Percentiles rank a stretch among this genome's conserved stretches.
These are phyloP conservation scores for Mycena vitilis DNA, from an alignment of 768 basidiomycete species.

Conservation along the genomic window DNA sequence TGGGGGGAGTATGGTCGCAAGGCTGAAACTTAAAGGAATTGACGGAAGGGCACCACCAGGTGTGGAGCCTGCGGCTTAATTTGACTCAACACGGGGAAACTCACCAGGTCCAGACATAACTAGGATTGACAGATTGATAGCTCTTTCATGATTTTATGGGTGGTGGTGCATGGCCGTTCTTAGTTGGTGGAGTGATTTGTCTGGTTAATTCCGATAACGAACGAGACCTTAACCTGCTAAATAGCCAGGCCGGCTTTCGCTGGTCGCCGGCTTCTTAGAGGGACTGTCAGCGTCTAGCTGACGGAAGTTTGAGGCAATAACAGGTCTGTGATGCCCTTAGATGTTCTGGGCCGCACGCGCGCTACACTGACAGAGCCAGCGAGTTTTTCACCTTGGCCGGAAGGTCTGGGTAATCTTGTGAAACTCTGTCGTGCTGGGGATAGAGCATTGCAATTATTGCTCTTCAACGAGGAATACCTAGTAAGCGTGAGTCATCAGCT, in stretches of 20 bases:
- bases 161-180: constrained; percentile 92
- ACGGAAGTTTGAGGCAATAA: constrained; percentile 92
- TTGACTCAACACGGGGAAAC: constrained; percentile 87
- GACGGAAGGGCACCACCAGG: constrained; percentile 72
- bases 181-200: constrained; percentile 95
- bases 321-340: constrained; percentile 86
- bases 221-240: constrained; percentile 95
- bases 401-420: constrained; percentile 85
- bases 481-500: too few species aligned
- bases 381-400: constrained; percentile 82
- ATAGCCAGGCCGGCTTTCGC: constrained; percentile 83
- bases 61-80: constrained; percentile 84
- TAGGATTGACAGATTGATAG: constrained; percentile 86
- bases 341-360: constrained; percentile 59
- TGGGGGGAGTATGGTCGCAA: constrained; percentile 62
- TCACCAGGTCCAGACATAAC: constrained; percentile 85
- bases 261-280: constrained; percentile 87
- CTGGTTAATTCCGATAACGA: constrained; percentile 97
- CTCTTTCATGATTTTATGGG: constrained; percentile 88
- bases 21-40: constrained; percentile 71
- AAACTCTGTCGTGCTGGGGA: too few species aligned
- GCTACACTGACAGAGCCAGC: constrained; percentile 92
- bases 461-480: too few species aligned
- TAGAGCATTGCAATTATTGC: too few species aligned
- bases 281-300: constrained; percentile 85